Evolutionary conservation across 2,329 filamentous ascomycete genomes (phyloP).

Genomic region (Scolecobasidium constrictum): DNA sequence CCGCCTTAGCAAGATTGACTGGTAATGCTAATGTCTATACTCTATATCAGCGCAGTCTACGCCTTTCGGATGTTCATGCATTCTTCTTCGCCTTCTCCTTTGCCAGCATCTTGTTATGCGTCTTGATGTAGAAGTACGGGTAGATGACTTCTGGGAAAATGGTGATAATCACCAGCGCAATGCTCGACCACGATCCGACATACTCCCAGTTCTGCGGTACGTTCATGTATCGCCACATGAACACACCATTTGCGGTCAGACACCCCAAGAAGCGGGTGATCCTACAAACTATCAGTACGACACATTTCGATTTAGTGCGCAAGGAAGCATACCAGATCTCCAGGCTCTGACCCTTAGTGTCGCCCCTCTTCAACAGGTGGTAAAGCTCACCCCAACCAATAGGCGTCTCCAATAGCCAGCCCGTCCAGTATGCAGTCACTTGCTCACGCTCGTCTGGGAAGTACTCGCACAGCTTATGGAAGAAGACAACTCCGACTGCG

Average conservation of each 20-base stretch:
- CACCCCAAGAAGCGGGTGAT: constrained; percentile 28
- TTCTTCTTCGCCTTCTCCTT: not conserved
- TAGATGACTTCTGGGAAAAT: constrained; percentile 28
- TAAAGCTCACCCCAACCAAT: constrained; percentile 26
- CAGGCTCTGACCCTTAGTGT: constrained; percentile 27
- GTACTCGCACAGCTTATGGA: constrained; percentile 17
- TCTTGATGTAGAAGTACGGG: constrained; percentile 28
- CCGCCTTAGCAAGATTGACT: constrained; percentile 31
- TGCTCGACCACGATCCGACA: constrained; percentile 23
- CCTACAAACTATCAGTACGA: constrained; percentile 14
- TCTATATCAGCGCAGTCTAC: not conserved
- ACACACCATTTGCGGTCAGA: constrained; percentile 26
- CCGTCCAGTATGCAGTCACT: constrained; percentile 30
- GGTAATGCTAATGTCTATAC: not conserved
- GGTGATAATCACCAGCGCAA: constrained; percentile 23
- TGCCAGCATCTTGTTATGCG: constrained; percentile 9
- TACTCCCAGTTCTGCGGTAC: constrained; percentile 28
- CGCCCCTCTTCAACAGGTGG: constrained; percentile 19
- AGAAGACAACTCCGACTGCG: constrained; percentile 18
- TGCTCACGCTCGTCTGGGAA: constrained; percentile 30
- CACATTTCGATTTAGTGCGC: not conserved
- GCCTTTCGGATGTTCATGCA: not conserved
- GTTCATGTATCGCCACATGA: constrained; percentile 29
- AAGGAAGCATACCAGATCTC: constrained; percentile 27
- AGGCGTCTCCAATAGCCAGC: constrained; percentile 25